phyloP scores from a whole-genome alignment of 164 flowering plant species.

The Taxillus chinensis region DNA sequence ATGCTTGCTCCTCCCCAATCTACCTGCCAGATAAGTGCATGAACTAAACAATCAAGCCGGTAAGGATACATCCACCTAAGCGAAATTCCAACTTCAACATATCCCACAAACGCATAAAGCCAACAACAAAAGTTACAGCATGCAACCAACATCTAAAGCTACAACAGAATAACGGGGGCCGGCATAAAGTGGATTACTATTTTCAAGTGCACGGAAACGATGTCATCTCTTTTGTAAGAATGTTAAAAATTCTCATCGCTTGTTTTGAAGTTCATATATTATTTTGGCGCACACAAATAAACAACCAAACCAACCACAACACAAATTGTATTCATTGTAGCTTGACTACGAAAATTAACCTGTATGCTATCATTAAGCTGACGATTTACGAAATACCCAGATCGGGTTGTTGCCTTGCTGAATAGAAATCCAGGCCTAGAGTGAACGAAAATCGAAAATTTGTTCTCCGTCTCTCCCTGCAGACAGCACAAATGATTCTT shows the following conservation, averaged over 20 bases:
- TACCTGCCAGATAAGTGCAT: constrained; percentile 48
- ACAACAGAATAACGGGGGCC: no score
- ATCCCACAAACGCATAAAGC: no score
- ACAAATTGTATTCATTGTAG: no score
- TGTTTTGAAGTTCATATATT: no score
- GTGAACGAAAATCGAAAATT: constrained; percentile 69
- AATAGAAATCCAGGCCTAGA: constrained; percentile 89
- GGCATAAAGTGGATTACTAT: no score
- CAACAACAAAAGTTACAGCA: no score
- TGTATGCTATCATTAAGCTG: constrained; percentile 81
- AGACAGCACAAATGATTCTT: constrained; percentile 10
- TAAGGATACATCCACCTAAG: background rate
- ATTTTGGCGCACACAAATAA: no score
- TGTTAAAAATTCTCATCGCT: no score
- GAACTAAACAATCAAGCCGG: constrained; percentile 1
- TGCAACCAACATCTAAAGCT: no score
- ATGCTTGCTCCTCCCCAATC: constrained; percentile 98
- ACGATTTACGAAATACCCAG: constrained; percentile 54
- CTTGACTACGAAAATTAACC: constrained; percentile 25
- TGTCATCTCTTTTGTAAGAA: no score
- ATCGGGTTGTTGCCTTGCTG: constrained; percentile 70
- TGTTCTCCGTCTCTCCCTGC: constrained; percentile 60
- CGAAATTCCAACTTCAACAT: background rate
- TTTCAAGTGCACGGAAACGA: no score
- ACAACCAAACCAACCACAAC: no score